Base-by-base conservation (phyloP, 805 yeast genomes). In the Candida ovalis region DNA sequence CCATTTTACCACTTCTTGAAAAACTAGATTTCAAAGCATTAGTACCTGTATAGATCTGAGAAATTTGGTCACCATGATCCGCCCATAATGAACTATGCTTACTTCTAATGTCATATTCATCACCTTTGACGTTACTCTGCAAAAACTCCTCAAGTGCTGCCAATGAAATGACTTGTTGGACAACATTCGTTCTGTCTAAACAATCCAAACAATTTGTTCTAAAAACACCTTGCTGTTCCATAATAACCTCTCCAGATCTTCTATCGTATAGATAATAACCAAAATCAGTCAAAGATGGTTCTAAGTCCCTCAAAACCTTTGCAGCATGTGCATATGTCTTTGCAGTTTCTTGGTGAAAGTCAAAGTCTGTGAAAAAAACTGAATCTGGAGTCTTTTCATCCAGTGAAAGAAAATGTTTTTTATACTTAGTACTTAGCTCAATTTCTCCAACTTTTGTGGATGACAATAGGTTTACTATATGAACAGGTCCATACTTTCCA, bases 1-100 rank as follows among this genome's bases (percentile, higher is more conserved):
- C 89, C 97, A 91, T 90, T 60, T 91, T 92, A 22, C 99, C 99
- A 25, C 88, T 84, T 62, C 99, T 78, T 1, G 98, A 88, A 61
- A 86, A 94, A 3, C 97, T 89, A 0, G 97, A 88, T 66, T 94
- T 94, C 52, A 94, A 74, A 0, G 99, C 99, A 51, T 96, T 96
- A 0, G 99, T 94, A 25, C 99, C 98, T 0, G 99, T 92, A 67
- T 94, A 94, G 17, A 94, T 92, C 63, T 88, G 95, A 2, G 97
- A 88, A 4, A 94, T 83, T 55, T 89, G 96, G 66, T 94, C 99
- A 48, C 99, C 99, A 66, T 94, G 94, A 65, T 94, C 97, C 1
- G 99, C 99, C 99, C 99, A 94, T 18, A 94, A 70, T 6, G 87
- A 78, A 56, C 91, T 88, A 55, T 91, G 96, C 47, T 83, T 84